Evolutionary conservation across 495 filamentous ascomycete genomes (phyloP).

Genomic region (Penicillium coffeae): DNA sequence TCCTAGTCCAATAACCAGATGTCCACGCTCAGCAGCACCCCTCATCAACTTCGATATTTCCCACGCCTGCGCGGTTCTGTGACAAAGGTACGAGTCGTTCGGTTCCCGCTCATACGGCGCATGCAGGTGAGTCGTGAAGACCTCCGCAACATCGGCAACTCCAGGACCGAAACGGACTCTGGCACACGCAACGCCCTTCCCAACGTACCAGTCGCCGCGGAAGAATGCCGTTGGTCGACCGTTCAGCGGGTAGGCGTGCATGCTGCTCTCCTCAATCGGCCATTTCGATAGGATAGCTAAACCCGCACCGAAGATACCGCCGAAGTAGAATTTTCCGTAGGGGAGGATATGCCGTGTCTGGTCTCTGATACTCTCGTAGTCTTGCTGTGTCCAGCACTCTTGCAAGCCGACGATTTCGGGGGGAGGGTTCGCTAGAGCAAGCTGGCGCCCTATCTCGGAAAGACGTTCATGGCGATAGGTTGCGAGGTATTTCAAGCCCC

Average conservation of each 20-base stretch:
- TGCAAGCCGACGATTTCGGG: conserved; percentile 91
- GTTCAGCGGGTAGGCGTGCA: conserved; percentile 86
- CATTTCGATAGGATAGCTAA: conserved; percentile 90
- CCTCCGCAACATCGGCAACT: conserved; percentile 68
- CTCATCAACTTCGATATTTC: conserved; percentile 90
- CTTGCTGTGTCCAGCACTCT: conserved; percentile 91
- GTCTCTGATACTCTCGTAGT: conserved; percentile 77
- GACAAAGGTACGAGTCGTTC: conserved; percentile 81
- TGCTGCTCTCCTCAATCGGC: conserved; percentile 91
- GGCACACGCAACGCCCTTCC: conserved; percentile 89
- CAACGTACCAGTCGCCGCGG: conserved; percentile 87
- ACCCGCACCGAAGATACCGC: conserved; percentile 84
- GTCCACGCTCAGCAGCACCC: conserved; percentile 76
- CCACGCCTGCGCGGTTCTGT: conserved; percentile 94
- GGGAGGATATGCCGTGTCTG: conserved; percentile 77
- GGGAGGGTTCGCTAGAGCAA: conserved; percentile 60
- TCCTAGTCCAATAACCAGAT: conserved; percentile 78
- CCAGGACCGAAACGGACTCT: conserved; percentile 68
- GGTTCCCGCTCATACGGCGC: conserved; percentile 80
- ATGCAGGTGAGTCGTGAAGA: conserved; percentile 94
- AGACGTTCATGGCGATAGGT: conserved; percentile 76
- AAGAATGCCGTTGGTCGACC: conserved; percentile 91
- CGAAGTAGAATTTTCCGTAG: conserved; percentile 90
- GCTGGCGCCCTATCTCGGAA: conserved; percentile 72
- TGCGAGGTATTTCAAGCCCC: conserved; percentile 88